These are phyloP conservation scores for Gastrodia elata DNA, from an alignment of 106 monocot genomes.

Conservation along the genomic window DNA sequence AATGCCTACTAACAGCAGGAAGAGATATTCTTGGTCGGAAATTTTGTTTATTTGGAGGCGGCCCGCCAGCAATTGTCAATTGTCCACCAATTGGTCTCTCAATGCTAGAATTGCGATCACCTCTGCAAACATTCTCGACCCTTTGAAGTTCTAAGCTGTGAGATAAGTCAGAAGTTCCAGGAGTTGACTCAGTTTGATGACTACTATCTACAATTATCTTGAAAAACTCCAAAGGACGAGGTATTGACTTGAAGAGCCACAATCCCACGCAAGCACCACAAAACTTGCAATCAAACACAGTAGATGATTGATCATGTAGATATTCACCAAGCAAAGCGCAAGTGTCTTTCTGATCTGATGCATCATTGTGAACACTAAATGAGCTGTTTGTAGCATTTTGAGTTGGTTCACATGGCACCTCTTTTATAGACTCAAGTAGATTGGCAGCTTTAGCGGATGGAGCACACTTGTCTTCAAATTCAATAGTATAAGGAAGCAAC, in stretches of 20 bases:
- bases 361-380: conserved; percentile 9
- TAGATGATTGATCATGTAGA: conserved; percentile 61
- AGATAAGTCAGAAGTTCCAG: conserved; percentile 2
- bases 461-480: conserved; percentile 23
- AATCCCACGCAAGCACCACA: conserved; percentile 91
- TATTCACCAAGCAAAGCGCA: conserved; percentile 16
- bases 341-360: conserved; percentile 7
- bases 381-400: conserved; percentile 14
- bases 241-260: conserved; percentile 54
- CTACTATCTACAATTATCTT: conserved; percentile 32
- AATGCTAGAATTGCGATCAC: conserved; percentile 5
- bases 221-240: conserved; percentile 64
- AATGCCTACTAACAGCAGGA: conserved; percentile 71
- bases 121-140: conserved; percentile 5
- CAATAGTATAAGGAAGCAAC: conserved; percentile 77
- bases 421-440: conserved; percentile 18
- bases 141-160: conserved; percentile 11
- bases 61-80: conserved; percentile 87
- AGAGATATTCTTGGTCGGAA: conserved; percentile 76
- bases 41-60: conserved; percentile 63
- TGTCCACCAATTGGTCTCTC: conserved; percentile 25
- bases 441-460: neutral
- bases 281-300: conserved; percentile 66
- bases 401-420: conserved; percentile 13
- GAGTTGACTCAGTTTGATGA: conserved; percentile 12